phyloP scores from a whole-genome alignment of 768 basidiomycete species.

The Termitomyces sp. region DNA sequence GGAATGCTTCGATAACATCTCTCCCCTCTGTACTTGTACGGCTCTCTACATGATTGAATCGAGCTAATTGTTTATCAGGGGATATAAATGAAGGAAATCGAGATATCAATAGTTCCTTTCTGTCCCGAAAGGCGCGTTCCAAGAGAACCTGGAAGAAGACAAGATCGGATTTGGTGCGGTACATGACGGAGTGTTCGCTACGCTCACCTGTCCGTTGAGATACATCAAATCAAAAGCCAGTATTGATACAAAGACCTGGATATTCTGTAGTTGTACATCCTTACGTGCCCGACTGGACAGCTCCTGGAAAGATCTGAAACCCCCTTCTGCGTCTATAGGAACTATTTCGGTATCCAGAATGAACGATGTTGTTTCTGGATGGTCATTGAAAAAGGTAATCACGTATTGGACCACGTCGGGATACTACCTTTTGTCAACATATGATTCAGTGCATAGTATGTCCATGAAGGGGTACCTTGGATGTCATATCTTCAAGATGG shows the following conservation, averaged over 20 bases:
- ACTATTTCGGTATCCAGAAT: slow-evolving; percentile 88
- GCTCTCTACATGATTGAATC: slow-evolving; percentile 70
- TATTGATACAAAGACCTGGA: slow-evolving; percentile 77
- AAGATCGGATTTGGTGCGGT: background rate
- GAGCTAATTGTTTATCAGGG: slow-evolving; percentile 42
- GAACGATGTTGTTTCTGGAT: slow-evolving; percentile 48
- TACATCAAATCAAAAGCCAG: slow-evolving; percentile 90
- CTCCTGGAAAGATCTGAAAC: slow-evolving; percentile 78
- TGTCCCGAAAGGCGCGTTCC: slow-evolving; percentile 60
- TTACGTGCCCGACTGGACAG: slow-evolving; percentile 82
- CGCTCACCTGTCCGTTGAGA: slow-evolving; percentile 68
- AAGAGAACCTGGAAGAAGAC: slow-evolving; percentile 53
- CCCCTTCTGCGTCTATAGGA: slow-evolving; percentile 65
- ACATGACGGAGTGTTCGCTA: slow-evolving; percentile 2
- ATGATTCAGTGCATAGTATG: background rate
- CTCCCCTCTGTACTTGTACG: slow-evolving; percentile 60
- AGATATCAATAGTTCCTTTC: slow-evolving; percentile 59
- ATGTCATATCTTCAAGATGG: slow-evolving; percentile 90
- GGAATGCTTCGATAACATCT: slow-evolving; percentile 68
- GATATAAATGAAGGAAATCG: slow-evolving; percentile 53
- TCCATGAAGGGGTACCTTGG: slow-evolving; percentile 51
- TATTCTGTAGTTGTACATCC: slow-evolving; percentile 68
- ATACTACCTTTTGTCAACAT: slow-evolving; percentile 46
- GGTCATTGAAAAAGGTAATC: slow-evolving; percentile 39
- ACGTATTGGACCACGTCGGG: slow-evolving; percentile 72